Base-by-base conservation (phyloP, 345 rosid species). In the Anastatica hierochuntica region DNA sequence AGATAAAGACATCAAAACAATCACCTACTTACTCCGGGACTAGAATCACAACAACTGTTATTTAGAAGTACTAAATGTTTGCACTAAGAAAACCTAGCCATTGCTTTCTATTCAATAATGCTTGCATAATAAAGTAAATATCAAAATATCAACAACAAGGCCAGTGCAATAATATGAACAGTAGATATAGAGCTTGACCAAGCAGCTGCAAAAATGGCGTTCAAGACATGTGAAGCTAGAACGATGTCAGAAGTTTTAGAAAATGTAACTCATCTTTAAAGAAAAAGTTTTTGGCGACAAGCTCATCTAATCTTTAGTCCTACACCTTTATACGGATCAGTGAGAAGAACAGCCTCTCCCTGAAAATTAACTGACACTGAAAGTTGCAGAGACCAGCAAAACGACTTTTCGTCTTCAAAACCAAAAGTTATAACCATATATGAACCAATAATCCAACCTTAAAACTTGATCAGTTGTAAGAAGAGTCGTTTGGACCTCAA, bases 191-290 rank as follows among this genome's bases (percentile, higher is more conserved):
- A n/a, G n/a, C n/a, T 27, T 27, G 7, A 27, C 7, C 19, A 24
- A 53, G 47, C 35, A 20, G 61, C 36, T 27, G 33, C 48, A 19
- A 11, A 30, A 10, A 29, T 29, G 14, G 14, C 45, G 48, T 16
- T 27, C 55, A 63, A 53, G 41, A 54, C 20, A 54, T 17, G 54
- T 45, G 19, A 20, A 62, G 59, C 54, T 44, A 35, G 39, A 53
- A 10, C 30, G 4, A 14, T 10, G 14, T 30, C 34, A 53, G 8
- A 29, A 34, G 31, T 9, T 44, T 36, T 29, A 36, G 29, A 20
- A 23, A 24, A 36, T 26, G 40, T 19, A 4, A 27, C 3, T n/a
- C 10, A 7, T 14, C 41, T 52, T 19, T 7, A 0, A 52, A 42
- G 42, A 21, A 39, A 59, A 48, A 29, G 19, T n/a, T n/a, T n/a